Conservation (phyloP, 352 stramenopile species). For the Phytophthora macrochlamydospora region DNA sequence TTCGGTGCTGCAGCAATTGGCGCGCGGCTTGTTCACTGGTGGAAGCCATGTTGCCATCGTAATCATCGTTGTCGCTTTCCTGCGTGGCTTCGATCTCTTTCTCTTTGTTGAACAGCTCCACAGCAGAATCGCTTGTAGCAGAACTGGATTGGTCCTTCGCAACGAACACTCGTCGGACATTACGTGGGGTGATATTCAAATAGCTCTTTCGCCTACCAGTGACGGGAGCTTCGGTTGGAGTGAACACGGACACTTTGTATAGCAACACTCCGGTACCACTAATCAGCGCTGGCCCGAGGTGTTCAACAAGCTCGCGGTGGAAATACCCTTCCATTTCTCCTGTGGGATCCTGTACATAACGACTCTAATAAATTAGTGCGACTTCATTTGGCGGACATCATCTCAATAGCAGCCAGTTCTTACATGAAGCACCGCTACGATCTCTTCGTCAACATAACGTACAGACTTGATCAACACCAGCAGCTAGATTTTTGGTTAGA, state of each 20-base stretch:
- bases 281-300: slow-evolving; percentile 60
- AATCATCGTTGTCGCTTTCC: slow-evolving; percentile 44
- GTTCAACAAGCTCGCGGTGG: slow-evolving; percentile 78
- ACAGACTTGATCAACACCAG: slow-evolving; percentile 81
- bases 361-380: background rate
- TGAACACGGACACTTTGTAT: slow-evolving; percentile 73
- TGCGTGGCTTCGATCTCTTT: slow-evolving; percentile 35
- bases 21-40: slow-evolving; percentile 29
- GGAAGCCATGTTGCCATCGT: slow-evolving; percentile 24
- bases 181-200: slow-evolving; percentile 75
- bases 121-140: slow-evolving; percentile 31
- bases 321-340: slow-evolving; percentile 84
- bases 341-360: slow-evolving; percentile 66
- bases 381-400: background rate
- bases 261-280: slow-evolving; percentile 60
- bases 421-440: slow-evolving; percentile 79
- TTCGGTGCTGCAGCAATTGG: slow-evolving; percentile 49
- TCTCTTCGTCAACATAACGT: slow-evolving; percentile 85
- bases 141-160: slow-evolving; percentile 26
- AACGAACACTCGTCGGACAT: slow-evolving; percentile 64
- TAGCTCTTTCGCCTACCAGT: slow-evolving; percentile 59
- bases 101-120: slow-evolving; percentile 63
- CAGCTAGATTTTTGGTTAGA: slow-evolving; percentile 30
- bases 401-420: background rate
- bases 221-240: slow-evolving; percentile 52